Evolutionary conservation across 179 eudicot genomes (phyloP).

Genomic region (Beta corolliflora): DNA sequence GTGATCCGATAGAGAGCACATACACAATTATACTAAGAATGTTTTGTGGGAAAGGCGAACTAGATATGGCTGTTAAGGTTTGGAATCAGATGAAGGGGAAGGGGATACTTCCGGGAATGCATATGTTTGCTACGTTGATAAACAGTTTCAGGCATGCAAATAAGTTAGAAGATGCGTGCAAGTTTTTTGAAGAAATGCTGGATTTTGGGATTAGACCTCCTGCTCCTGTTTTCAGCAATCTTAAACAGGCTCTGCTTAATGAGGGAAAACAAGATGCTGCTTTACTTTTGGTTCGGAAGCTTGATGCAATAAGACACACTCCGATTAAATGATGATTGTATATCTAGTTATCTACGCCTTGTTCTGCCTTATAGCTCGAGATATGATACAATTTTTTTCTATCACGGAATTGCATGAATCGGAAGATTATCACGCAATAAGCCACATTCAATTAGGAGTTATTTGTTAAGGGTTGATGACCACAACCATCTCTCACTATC

Average conservation of each 20-base stretch:
- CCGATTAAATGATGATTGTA: constrained; percentile 27
- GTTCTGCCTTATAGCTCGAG: background rate
- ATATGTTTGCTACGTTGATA: constrained; percentile 66
- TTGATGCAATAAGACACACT: constrained; percentile 54
- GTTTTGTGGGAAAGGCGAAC: constrained; percentile 60
- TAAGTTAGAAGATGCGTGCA: constrained; percentile 68
- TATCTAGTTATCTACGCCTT: no score
- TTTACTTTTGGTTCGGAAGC: constrained; percentile 42
- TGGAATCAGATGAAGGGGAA: constrained; percentile 80
- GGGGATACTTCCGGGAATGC: constrained; percentile 81
- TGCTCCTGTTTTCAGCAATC: constrained; percentile 51
- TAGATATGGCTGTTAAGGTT: constrained; percentile 55
- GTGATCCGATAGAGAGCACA: constrained; percentile 66
- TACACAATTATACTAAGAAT: constrained; percentile 77
- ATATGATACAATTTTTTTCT: background rate
- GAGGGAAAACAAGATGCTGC: constrained; percentile 64
- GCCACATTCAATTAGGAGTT: no score
- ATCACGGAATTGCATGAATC: no score
- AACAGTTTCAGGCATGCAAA: constrained; percentile 54
- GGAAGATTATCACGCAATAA: no score
- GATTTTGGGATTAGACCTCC: constrained; percentile 85
- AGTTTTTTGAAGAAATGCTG: constrained; percentile 68
- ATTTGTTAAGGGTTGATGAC: no score
- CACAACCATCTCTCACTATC: no score
- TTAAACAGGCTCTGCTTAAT: constrained; percentile 61